Base-by-base conservation (phyloP, 2,329 filamentous ascomycete genomes). In the Pseudogymnoascus verrucosus region DNA sequence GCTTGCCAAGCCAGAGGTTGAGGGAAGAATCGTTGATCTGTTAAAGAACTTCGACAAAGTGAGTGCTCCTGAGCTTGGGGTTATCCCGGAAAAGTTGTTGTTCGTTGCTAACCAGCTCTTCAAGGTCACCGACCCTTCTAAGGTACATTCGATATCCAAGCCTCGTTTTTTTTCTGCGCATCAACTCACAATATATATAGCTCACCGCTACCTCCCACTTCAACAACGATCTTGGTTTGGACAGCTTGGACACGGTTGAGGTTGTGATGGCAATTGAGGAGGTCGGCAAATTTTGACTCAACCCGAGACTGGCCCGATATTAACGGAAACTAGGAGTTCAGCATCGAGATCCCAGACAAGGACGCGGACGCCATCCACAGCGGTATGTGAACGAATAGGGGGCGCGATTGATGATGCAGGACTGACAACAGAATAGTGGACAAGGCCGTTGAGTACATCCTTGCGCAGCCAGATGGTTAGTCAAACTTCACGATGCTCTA, bases 251-350 rank as follows among this genome's bases (percentile, higher is more conserved):
- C 78, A 97, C 95, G 68, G 95, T 99, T 68, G 95, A 99, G 84
- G 95, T 99, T 70, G 95, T 99, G 73, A 99, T 99, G 95, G 95
- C 95, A 70, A 98, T 99, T 79, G 95, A 99, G 85, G 95, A 99
- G 88, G 57, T 60, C 23, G 36, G 57, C 47, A 61, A 37, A 39
- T 61, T 37, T 42, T 36, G 8, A 21, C 21, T 6, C 16, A 44
- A 16, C 7, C 14, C 57, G 47, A 54, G 47, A n/a, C 14, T 16
- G 31, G 59, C 7, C n/a, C 44, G 40, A 23, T 64, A 60, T 69
- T 74, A 63, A 76, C 68, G 12, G 59, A 68, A 59, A 71, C 69
- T 63, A 70, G 80, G 82, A 87, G 74, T 86, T 87, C 75, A 85
- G 88, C 82, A 89, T 91, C 78, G 88, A 91, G 79, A 91, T 91